Percentiles rank a stretch among this genome's conserved stretches.
These are phyloP conservation scores for Ophiocordyceps polyrhachis-furcata DNA, from an alignment of 2,329 filamentous ascomycete genomes.

Conservation along the genomic window DNA sequence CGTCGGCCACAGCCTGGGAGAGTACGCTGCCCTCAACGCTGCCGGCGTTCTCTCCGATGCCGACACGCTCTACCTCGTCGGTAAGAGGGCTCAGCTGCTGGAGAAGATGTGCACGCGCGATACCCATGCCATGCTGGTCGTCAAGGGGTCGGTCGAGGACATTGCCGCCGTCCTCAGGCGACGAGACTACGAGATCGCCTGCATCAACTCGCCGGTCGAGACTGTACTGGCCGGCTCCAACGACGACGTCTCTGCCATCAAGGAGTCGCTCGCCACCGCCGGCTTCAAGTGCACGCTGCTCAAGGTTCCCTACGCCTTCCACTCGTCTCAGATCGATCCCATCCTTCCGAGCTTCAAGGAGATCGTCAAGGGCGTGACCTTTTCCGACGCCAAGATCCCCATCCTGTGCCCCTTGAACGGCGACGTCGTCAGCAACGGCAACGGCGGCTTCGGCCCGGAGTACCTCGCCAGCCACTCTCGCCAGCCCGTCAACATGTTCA, in stretches of 20 bases:
- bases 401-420: neutral
- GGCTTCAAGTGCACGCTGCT: conserved; percentile 12
- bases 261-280: neutral
- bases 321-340: conserved; percentile 1
- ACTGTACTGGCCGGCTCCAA: conserved; percentile 17
- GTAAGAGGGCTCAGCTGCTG: conserved; percentile 34
- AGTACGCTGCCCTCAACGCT: conserved; percentile 41
- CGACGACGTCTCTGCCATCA: conserved; percentile 10
- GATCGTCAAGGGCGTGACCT: neutral
- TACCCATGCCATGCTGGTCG: conserved; percentile 13
- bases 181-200: conserved; percentile 19
- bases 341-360: neutral
- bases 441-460: neutral
- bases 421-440: neutral
- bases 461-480: conserved; percentile 1
- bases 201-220: conserved; percentile 43
- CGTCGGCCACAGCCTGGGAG: conserved; percentile 34
- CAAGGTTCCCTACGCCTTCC: conserved; percentile 6
- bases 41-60: conserved; percentile 38
- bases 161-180: conserved; percentile 8
- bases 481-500: conserved; percentile 1
- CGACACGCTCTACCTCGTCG: conserved; percentile 43
- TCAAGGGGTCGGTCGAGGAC: conserved; percentile 7
- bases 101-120: conserved; percentile 28
- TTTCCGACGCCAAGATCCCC: neutral